These are phyloP conservation scores for Vicia villosa DNA, from an alignment of 306 rosid genomes.

Conservation along the genomic window DNA sequence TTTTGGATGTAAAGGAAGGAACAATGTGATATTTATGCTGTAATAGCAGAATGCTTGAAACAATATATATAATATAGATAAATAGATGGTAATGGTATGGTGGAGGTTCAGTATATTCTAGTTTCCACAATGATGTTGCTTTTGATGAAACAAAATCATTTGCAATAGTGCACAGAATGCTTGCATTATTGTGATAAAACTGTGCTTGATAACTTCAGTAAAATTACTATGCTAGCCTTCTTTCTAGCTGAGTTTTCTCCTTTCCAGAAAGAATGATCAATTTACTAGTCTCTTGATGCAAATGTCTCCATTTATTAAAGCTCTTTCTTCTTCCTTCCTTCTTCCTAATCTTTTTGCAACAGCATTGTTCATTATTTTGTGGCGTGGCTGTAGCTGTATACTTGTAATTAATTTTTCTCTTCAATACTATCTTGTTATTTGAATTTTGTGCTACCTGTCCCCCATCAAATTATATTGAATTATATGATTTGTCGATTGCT, in stretches of 20 bases:
- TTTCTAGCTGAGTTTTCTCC: not conserved
- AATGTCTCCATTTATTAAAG: not conserved
- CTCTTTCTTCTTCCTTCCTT: not conserved
- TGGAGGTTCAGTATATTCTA: constrained; percentile 30
- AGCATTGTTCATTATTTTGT: not conserved
- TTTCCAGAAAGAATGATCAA: not conserved
- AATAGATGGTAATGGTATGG: constrained; percentile 27
- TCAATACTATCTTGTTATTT: not conserved
- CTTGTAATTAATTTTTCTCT: not conserved
- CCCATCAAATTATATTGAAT: not conserved
- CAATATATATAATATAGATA: not conserved
- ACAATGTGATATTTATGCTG: constrained; percentile 35
- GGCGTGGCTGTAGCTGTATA: not conserved
- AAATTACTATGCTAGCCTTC: not conserved
- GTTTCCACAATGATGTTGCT: constrained; percentile 19
- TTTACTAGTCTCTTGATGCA: not conserved
- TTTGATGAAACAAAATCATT: not conserved
- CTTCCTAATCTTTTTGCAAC: too few species aligned
- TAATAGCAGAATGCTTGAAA: constrained; percentile 25
- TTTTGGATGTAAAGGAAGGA: not conserved
- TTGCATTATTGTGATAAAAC: not conserved
- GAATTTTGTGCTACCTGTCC: not conserved
- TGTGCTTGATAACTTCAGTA: not conserved
- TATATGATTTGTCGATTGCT: not conserved
- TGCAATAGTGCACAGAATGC: not conserved